Evolutionary conservation across 2,329 filamentous ascomycete genomes (phyloP).

Genomic region (Mycocentrospora acerina): DNA sequence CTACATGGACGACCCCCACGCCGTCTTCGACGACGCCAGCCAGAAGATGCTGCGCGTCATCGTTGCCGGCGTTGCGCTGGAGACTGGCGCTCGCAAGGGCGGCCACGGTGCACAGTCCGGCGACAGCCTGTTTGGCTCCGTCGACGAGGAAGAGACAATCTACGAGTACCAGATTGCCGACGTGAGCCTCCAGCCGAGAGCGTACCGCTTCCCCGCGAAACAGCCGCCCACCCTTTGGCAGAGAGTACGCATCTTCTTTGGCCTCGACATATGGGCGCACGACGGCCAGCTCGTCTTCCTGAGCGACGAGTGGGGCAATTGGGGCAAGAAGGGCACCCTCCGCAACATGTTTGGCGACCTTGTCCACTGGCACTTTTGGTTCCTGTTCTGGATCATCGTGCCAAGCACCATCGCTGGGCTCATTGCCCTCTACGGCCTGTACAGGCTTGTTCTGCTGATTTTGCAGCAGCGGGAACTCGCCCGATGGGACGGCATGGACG

Average conservation of each 20-base stretch:
- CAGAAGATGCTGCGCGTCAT: constrained; percentile 32
- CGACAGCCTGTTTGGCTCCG: constrained; percentile 21
- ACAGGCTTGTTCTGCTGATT: constrained; percentile 20
- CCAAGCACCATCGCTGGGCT: constrained; percentile 17
- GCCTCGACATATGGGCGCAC: constrained; percentile 24
- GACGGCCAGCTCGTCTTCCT: constrained; percentile 32
- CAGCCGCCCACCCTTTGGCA: constrained; percentile 15
- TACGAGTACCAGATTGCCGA: constrained; percentile 29
- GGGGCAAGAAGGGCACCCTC: constrained; percentile 35
- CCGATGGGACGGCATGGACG: constrained; percentile 37
- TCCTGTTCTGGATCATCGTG: constrained; percentile 23
- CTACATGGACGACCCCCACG: constrained; percentile 5
- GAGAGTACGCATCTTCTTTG: constrained; percentile 28
- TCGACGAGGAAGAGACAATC: constrained; percentile 12
- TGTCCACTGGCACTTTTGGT: constrained; percentile 28
- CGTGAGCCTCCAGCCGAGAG: constrained; percentile 25
- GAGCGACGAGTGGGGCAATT: constrained; percentile 30
- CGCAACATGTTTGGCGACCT: constrained; percentile 26
- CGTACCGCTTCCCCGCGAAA: constrained; percentile 18
- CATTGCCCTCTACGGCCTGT: constrained; percentile 19
- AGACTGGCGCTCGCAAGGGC: constrained; percentile 6
- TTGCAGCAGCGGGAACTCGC: constrained; percentile 30
- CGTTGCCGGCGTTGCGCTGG: constrained; percentile 20
- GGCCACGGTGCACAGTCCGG: constrained; percentile 11
- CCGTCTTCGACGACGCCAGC: constrained; percentile 17